Conservation (phyloP, 2,329 filamentous ascomycete genomes). For the Ceratocystis harringtonii region DNA sequence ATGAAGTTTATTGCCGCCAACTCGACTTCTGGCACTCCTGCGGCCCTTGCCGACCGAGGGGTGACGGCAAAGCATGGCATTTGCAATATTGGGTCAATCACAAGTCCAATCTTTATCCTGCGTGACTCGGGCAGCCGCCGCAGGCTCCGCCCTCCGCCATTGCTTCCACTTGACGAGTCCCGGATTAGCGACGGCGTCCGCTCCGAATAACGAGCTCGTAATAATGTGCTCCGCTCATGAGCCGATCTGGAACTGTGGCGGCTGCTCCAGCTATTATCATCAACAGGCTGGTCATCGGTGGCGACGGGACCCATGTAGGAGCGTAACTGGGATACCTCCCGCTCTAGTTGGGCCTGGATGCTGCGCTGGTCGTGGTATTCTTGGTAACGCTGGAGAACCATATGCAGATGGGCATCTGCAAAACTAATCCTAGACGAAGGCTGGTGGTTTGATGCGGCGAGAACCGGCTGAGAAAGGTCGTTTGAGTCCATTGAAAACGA, state of each 20-base stretch:
- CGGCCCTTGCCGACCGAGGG: not conserved
- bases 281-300: not conserved
- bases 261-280: not conserved
- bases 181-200: constrained; percentile 9
- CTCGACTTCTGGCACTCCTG: constrained; percentile 11
- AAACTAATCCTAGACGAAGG: not conserved
- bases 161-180: not conserved
- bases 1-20: constrained; percentile 14
- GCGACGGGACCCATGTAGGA: not conserved
- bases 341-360: constrained; percentile 6
- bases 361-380: constrained; percentile 11
- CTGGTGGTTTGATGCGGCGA: not conserved
- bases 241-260: not conserved
- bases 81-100: constrained; percentile 9
- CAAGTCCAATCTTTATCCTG: constrained; percentile 6
- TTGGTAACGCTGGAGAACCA: constrained; percentile 15
- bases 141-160: not conserved
- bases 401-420: constrained; percentile 10
- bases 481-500: constrained; percentile 4
- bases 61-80: constrained; percentile 15
- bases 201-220: constrained; percentile 9
- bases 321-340: constrained; percentile 11
- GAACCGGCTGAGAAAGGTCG: not conserved
- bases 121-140: not conserved
- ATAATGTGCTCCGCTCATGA: not conserved